phyloP scores from a whole-genome alignment of 2,329 filamentous ascomycete genomes.

The Boeremia lycopersici region DNA sequence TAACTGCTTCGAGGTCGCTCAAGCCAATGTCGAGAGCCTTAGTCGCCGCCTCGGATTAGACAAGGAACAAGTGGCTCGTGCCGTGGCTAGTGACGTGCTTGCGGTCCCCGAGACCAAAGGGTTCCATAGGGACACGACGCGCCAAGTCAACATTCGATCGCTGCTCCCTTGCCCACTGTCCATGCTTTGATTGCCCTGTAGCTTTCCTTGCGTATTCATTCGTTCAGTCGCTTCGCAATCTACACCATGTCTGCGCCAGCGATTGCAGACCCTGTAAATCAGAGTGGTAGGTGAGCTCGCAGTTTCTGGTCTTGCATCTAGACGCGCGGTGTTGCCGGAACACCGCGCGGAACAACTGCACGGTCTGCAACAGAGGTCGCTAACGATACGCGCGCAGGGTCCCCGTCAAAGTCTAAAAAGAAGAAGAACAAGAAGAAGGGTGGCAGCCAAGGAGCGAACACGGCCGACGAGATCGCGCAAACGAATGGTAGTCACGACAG shows the following conservation, averaged over 20 bases:
- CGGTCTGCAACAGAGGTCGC: neutral
- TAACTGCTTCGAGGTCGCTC: neutral
- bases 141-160: slow-evolving; percentile 41
- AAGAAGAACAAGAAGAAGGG: slow-evolving; percentile 51
- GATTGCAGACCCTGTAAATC: slow-evolving; percentile 38
- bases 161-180: slow-evolving; percentile 30
- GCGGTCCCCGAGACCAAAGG: slow-evolving; percentile 28
- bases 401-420: slow-evolving; percentile 46
- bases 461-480: slow-evolving; percentile 34
- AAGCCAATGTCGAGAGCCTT: neutral
- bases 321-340: slow-evolving; percentile 7
- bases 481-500: slow-evolving; percentile 34
- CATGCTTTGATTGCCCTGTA: slow-evolving; percentile 17
- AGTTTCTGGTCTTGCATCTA: slow-evolving; percentile 23
- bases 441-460: slow-evolving; percentile 22
- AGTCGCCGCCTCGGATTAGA: slow-evolving; percentile 1
- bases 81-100: slow-evolving; percentile 36
- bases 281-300: slow-evolving; percentile 44
- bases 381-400: slow-evolving; percentile 31
- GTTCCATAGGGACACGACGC: slow-evolving; percentile 41
- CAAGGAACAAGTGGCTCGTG: slow-evolving; percentile 19
- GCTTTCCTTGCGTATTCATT: slow-evolving; percentile 2
- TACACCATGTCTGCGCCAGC: slow-evolving; percentile 39
- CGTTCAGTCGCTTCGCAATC: neutral
- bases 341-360: neutral